Conservation (phyloP, 2,329 filamentous ascomycete genomes). For the Sclerotinia glacialis region DNA sequence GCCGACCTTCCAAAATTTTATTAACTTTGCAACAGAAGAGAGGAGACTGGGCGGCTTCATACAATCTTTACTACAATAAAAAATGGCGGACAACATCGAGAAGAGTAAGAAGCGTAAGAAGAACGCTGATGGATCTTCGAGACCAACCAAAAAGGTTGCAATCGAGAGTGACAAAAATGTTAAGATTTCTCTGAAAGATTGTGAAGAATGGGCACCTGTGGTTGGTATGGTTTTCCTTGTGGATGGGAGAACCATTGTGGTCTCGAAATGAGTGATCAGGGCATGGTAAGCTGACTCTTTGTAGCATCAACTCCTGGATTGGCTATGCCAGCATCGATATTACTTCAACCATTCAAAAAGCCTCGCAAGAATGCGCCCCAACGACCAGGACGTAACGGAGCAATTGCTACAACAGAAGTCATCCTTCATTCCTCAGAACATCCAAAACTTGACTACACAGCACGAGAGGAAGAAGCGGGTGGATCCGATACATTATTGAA, state of each 20-base stretch:
- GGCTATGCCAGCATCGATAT: slow-evolving; percentile 36
- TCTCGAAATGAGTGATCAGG: not conserved
- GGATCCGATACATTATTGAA: slow-evolving; percentile 49
- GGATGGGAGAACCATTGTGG: not conserved
- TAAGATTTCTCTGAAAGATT: slow-evolving; percentile 47
- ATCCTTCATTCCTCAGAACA: slow-evolving; percentile 58
- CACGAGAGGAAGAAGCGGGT: slow-evolving; percentile 49
- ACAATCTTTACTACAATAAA: slow-evolving; percentile 11
- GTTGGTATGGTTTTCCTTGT: slow-evolving; percentile 46
- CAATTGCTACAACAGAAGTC: slow-evolving; percentile 46
- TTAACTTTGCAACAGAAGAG: slow-evolving; percentile 13
- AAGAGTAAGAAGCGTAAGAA: slow-evolving; percentile 52
- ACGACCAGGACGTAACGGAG: slow-evolving; percentile 30
- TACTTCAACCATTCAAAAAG: slow-evolving; percentile 39
- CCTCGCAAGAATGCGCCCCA: slow-evolving; percentile 32
- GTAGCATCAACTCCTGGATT: slow-evolving; percentile 40
- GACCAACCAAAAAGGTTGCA: slow-evolving; percentile 53
- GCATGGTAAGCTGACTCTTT: not conserved
- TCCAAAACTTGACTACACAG: slow-evolving; percentile 58
- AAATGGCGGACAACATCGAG: slow-evolving; percentile 36
- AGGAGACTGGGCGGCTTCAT: not conserved
- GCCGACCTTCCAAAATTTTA: slow-evolving; percentile 18
- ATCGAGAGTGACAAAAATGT: slow-evolving; percentile 44
- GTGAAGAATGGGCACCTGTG: slow-evolving; percentile 51
- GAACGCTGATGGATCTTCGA: slow-evolving; percentile 41